Base-by-base conservation (phyloP, 768 basidiomycete species). In the Tricholoma sp. region DNA sequence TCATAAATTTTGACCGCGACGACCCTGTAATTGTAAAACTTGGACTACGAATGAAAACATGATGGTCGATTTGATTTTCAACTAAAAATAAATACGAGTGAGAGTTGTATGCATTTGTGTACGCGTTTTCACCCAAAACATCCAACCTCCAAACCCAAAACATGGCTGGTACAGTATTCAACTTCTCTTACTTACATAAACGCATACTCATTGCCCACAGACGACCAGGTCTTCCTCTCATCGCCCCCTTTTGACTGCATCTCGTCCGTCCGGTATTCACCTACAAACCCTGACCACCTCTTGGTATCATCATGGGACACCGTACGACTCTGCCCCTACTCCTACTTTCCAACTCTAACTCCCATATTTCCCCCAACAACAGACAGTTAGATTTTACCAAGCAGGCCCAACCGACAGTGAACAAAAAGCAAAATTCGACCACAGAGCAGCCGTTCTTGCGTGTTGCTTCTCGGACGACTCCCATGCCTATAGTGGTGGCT, bases 241-340 rank as follows among this genome's bases (percentile, higher is more conserved):
- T 84, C 86, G 0, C 85, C 91, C 0, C 93, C 93, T 0, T 88
- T 91, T 63, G 94, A 97, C 72, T 89, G 88, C 63, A 81, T 96
- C 51, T 89, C 92, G 2, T 79, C 84, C 37, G 74, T 98, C 27
- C 79, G 82, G 31, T 98, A 89, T 71, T 91, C 93, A 19, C 89
- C 93, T 0, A 78, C 79, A 3, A 83, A 89, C 68, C 86, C 94
- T 2, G 79, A 88, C 55, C 85, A 88, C 18, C 74, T 98, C 1
- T 74, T 98, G 0, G 91, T 90, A 16, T 84, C 91, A 11, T 32
- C 31, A 32, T 98, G 96, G 96, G 96, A 98, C 71, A 83, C 90
- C 21, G 82, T 80, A 64, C 27, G 75, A 63, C 4, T 46, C 22
- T 18, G 43, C 57, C 54, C 56, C 50, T 47, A 22, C 56, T 57